A percentile compares a stretch with the other conserved stretches of the same genome.
phyloP scores from a whole-genome alignment of 805 yeast genomes.

The Kodamaea neixiangensis region DNA sequence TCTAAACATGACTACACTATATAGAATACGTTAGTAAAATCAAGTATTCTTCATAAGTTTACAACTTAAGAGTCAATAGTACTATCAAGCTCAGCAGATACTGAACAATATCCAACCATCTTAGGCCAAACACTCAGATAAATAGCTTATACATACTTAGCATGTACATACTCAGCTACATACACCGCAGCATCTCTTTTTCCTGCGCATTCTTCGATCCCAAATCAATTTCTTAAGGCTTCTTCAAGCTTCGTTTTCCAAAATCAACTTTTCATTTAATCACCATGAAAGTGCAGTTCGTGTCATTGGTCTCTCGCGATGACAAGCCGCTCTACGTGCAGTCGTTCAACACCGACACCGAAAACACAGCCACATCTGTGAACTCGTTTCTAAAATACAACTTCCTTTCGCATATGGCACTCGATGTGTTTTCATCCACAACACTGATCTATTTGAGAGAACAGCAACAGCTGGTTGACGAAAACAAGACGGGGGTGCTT shows the following conservation, averaged over 20 bases:
- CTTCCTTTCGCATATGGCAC: slow-evolving; percentile 73
- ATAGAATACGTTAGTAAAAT: too few relatives aligned
- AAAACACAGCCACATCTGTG: slow-evolving; percentile 22
- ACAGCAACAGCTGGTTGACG: slow-evolving; percentile 29
- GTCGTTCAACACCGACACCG: slow-evolving; percentile 36
- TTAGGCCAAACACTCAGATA: too few relatives aligned
- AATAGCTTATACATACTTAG: too few relatives aligned
- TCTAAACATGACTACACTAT: too few relatives aligned
- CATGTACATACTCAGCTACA: too few relatives aligned
- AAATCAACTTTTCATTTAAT: background rate
- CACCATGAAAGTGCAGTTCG: slow-evolving; percentile 42
- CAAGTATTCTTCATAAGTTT: too few relatives aligned
- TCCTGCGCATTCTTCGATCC: background rate
- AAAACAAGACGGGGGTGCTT: slow-evolving; percentile 25
- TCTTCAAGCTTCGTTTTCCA: background rate
- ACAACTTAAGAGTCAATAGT: too few relatives aligned
- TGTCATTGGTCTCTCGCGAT: slow-evolving; percentile 57
- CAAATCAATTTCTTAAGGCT: background rate
- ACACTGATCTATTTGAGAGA: slow-evolving; percentile 40
- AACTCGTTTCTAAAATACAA: slow-evolving; percentile 60
- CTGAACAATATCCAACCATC: too few relatives aligned
- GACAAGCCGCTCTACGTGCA: slow-evolving; percentile 64
- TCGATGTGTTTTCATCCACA: slow-evolving; percentile 66
- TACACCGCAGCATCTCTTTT: background rate
- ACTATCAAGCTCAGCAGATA: too few relatives aligned